Evolutionary conservation across 2,329 filamentous ascomycete genomes (phyloP), one percentile per base, ranked within the genome.

Genomic region (Raffaelea arxii): DNA sequence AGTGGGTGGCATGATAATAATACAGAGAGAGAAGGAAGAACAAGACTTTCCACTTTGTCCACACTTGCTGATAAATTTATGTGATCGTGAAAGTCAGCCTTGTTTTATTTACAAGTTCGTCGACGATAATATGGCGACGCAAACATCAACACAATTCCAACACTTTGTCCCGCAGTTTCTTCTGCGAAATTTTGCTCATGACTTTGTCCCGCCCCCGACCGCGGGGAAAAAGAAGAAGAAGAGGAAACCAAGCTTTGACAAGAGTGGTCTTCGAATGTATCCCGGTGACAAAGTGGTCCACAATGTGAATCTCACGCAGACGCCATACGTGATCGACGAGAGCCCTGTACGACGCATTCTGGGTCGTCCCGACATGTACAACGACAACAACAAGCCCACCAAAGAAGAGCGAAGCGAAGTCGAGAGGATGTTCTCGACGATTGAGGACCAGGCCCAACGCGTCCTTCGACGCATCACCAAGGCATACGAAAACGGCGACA

Each of bases 291-390:
- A 38, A 18, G 36, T 38, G 14, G 36, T 38, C 36, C 11, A 38
- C 10, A 38, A 38, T 12, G 19, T 38, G 18, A 38, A 38, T 18
- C 36, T 38, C 36, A 4, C 5, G 5, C 36, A 38, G 18, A 38
- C 36, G 10, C 36, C 36, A 6, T 38, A 38, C 18, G 19, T 38
- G 10, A 38, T 38, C 18, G 36, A 38, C 36, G 52, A 55, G 42
- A 55, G 52, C 22, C 49, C 49, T 4, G 46, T 54, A 39, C 48
- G 46, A n/a, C 49, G 50, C 4, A 51, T 54, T 37, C 36, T 56
- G 4, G 54, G 54, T 11, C 40, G 48, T 39, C 49, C 47, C 40
- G 49, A 55, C 45, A 55, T 56, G 53, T 56, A 56, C 41, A 25
- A 50, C n/a, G 49, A 56, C 46, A 41, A 44, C 24, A 51, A 30